A percentile compares a stretch with the other conserved stretches of the same genome.
These are phyloP conservation scores for Rhizoclosmatium sp. DNA, from an alignment of 192 early-diverging fungal genomes.

Conservation along the genomic window DNA sequence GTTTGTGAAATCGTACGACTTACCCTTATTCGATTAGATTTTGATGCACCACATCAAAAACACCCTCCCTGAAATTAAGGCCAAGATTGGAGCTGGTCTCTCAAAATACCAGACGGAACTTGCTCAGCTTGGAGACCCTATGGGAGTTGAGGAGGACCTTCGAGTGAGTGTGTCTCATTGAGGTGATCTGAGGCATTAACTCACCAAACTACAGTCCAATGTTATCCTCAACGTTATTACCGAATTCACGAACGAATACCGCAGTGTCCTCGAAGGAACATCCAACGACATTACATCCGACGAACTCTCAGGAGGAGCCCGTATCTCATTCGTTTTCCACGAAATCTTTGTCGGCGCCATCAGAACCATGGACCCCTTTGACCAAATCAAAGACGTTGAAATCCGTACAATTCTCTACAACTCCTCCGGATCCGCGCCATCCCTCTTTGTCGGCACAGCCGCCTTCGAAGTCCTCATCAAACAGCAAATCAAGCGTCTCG, in stretches of 20 bases:
- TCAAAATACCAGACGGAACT: conserved; percentile 89
- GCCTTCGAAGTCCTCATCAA: conserved; percentile 98
- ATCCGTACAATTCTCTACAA: conserved; percentile 99
- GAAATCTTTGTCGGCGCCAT: conserved; percentile 93
- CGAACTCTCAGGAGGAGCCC: conserved; percentile 97
- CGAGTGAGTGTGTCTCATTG: conserved; percentile 49
- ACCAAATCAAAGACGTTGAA: conserved; percentile 98
- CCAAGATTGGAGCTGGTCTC: conserved; percentile 89
- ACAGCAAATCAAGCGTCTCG: conserved; percentile 98
- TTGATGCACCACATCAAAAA: conserved; percentile 99
- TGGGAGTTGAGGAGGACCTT: conserved; percentile 74
- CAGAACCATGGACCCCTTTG: conserved; percentile 96
- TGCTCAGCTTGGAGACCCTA: conserved; percentile 86
- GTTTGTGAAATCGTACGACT: not conserved
- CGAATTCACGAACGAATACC: conserved; percentile 98
- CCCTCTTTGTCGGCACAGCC: conserved; percentile 96
- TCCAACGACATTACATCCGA: conserved; percentile 92
- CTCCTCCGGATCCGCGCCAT: conserved; percentile 95
- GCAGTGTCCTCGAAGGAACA: conserved; percentile 94
- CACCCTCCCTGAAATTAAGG: conserved; percentile 98
- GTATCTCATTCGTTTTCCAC: conserved; percentile 99
- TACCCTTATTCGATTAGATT: conserved; percentile 62
- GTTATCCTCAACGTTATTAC: conserved; percentile 97
- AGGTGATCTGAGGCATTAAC: conserved; percentile 1
- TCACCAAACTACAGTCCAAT: conserved; percentile 68